Conservation (phyloP, 2,329 filamentous ascomycete genomes). For the Fusarium multiceps region DNA sequence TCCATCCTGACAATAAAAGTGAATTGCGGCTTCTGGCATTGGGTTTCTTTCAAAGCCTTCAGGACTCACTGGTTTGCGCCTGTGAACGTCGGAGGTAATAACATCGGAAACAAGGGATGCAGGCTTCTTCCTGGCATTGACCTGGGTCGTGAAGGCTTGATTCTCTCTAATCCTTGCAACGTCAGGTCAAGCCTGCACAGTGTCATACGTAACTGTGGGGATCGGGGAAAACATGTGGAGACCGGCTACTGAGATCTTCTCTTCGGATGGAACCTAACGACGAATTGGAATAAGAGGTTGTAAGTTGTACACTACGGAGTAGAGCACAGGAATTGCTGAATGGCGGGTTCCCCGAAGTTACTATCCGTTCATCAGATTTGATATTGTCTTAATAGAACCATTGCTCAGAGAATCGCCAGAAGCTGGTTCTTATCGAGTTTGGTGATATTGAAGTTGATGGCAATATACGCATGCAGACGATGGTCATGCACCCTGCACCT, state of each 20-base stretch:
- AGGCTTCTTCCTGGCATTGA: conserved; percentile 42
- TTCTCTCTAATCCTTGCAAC: conserved; percentile 23
- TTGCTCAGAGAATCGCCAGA: neutral
- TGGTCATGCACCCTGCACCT: neutral
- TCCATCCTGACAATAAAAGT: neutral
- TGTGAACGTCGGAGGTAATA: neutral
- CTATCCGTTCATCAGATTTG: neutral
- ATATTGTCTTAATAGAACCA: neutral
- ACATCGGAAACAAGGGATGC: conserved; percentile 39
- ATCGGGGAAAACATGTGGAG: conserved; percentile 32
- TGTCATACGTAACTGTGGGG: conserved; percentile 19
- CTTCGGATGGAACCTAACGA: conserved; percentile 28
- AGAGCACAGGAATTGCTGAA: conserved; percentile 1
- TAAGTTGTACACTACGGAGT: neutral
- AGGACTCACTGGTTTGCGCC: neutral
- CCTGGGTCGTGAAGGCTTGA: conserved; percentile 39
- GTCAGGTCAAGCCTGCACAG: conserved; percentile 31
- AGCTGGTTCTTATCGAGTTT: neutral
- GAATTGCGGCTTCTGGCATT: neutral
- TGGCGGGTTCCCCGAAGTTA: conserved; percentile 3
- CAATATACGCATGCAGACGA: neutral
- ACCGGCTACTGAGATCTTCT: conserved; percentile 11
- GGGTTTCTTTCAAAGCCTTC: neutral
- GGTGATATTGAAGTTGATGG: neutral
- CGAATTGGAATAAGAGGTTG: neutral